Evolutionary conservation across 2,329 filamentous ascomycete genomes (phyloP), one percentile per base, ranked within the genome.

Genomic region (Coniosporium tulheliwenetii): DNA sequence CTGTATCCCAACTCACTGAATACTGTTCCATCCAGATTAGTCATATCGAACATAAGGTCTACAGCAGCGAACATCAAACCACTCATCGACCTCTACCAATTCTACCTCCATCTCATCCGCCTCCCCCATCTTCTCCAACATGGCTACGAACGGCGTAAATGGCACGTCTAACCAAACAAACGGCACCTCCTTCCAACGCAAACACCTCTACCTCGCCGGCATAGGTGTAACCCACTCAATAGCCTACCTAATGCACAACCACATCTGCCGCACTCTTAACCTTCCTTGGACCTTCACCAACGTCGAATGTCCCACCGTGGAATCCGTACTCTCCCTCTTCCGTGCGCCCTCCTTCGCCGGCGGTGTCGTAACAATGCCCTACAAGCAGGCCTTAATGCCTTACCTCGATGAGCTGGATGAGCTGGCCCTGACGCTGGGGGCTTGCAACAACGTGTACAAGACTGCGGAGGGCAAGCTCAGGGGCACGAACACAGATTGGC

Each of bases 401-500:
- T 52, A 54, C 30, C 52, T 65, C 8, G 57, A 64, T 41, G 53
- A 50, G 1, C 45, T 62, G 1, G 64, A 65, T 36, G 50, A 59
- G 1, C 50, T 59, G 1, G 55, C 54, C 1, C 40, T 44, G 0
- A 55, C 50, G 9, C 57, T 65, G 3, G 60, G 61, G 2, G 63
- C 64, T 3, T 60, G 57, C 48, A 61, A 61, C 42, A 57, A 57
- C 38, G 50, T 60, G 12, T 60, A 60, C 44, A 44, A 46, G 19
- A 49, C 51, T 8, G 29, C 39, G 1, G 43, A 54, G 15, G 47
- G 51, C 3, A 47, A 42, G 8, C 47, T 65, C 0, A 45, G 50
- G 7, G 64, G 62, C 2, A 60, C 58, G 5, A 67, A 67, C 43
- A 67, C 63, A 1, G 63, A 67, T 44, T 65, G 63, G 62, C 45